Percentiles rank a stretch among this genome's conserved stretches.
phyloP scores from a whole-genome alignment of 139 green algal genomes.

The Tetradesmus lagerheimii region DNA sequence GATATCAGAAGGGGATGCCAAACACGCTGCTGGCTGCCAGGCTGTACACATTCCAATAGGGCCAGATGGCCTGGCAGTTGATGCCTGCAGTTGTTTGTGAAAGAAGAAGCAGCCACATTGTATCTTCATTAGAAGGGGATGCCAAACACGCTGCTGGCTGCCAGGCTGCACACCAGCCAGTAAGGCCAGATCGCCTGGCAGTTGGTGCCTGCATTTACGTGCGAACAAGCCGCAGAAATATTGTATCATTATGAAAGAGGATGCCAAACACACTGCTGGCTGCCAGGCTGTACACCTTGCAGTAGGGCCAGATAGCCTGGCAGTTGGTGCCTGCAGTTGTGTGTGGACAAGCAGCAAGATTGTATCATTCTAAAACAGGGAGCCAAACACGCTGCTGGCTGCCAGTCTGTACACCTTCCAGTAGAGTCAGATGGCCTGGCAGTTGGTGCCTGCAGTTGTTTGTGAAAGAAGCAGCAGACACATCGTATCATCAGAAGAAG shows the following conservation, averaged over 20 bases:
- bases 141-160: conserved; percentile 42
- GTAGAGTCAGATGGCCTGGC: conserved; percentile 13
- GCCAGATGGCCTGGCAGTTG: conserved; percentile 10
- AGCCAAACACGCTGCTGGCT: conserved; percentile 40
- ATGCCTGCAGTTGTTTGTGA: too few relatives aligned
- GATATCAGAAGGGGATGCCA: conserved; percentile 44
- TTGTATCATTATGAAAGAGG: conserved; percentile 49
- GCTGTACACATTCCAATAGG: conserved; percentile 26
- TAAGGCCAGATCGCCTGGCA: conserved; percentile 11
- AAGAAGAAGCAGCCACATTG: too few relatives aligned
- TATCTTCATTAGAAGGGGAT: too few relatives aligned
- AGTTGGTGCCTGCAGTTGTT: not conserved
- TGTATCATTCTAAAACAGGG: conserved; percentile 45
- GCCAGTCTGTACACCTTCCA: conserved; percentile 42
- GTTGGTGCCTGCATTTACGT: not conserved
- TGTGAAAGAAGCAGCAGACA: too few relatives aligned
- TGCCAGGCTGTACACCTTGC: conserved; percentile 42
- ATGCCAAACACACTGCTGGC: conserved; percentile 46
- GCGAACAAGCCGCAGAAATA: too few relatives aligned
- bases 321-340: not conserved
- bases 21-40: conserved; percentile 49
- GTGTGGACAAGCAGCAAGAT: not conserved
- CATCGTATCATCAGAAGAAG: too few relatives aligned
- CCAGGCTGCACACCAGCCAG: conserved; percentile 37
- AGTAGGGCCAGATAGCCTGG: not conserved